phyloP scores from a whole-genome alignment of 1,139 yeast genomes.

The Wickerhamomyces sp. region DNA sequence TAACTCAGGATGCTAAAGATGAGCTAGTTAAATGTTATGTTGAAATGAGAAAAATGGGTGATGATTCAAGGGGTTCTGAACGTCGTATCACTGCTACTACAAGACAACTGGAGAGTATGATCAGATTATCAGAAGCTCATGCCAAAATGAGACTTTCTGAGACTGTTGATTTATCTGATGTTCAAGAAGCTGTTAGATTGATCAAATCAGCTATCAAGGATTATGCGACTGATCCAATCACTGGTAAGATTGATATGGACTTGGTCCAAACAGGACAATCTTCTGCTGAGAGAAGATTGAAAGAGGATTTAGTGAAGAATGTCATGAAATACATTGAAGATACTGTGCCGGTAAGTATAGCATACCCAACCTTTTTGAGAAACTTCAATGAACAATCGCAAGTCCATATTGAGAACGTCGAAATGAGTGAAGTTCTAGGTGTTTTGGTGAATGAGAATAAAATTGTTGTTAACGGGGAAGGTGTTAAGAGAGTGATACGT shows the following conservation, averaged over 20 bases:
- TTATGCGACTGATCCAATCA: conserved; percentile 95
- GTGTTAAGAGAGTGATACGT: conserved; percentile 59
- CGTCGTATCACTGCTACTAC: conserved; percentile 97
- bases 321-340: conserved; percentile 44
- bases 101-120: conserved; percentile 93
- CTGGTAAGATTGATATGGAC: conserved; percentile 97
- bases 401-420: conserved; percentile 63
- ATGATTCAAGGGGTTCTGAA: conserved; percentile 80
- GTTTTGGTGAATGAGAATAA: conserved; percentile 74
- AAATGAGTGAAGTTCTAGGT: conserved; percentile 62
- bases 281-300: conserved; percentile 74
- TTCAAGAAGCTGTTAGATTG: conserved; percentile 88
- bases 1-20: conserved; percentile 75
- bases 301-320: conserved; percentile 66
- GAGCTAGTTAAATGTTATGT: conserved; percentile 90
- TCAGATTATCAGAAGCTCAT: conserved; percentile 91
- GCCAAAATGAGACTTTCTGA: conserved; percentile 88
- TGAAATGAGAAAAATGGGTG: conserved; percentile 91
- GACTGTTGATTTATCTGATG: conserved; percentile 73
- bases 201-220: conserved; percentile 93
- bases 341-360: conserved; percentile 21
- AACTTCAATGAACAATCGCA: conserved; percentile 65
- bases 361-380: conserved; percentile 12
- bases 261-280: conserved; percentile 95
- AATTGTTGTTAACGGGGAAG: conserved; percentile 68